These are phyloP conservation scores for Globisporangium yorkense DNA, from an alignment of 352 stramenopile genomes.

Conservation along the genomic window DNA sequence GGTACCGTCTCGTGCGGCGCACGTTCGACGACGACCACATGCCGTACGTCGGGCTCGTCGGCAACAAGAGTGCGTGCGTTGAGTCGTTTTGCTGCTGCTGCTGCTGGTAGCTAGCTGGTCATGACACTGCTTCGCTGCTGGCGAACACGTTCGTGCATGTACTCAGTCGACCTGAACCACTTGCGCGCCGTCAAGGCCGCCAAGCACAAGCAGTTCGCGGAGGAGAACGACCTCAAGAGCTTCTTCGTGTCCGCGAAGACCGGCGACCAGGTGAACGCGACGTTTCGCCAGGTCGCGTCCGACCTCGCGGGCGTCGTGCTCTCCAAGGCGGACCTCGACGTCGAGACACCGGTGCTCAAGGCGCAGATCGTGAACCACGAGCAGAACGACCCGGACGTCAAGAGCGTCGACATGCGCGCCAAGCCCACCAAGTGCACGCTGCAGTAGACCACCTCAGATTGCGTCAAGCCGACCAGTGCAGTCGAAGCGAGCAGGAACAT, in stretches of 20 bases:
- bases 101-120: not conserved
- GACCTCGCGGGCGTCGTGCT: conserved; percentile 80
- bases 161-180: conserved; percentile 86
- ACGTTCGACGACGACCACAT: conserved; percentile 85
- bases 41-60: conserved; percentile 87
- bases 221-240: conserved; percentile 90
- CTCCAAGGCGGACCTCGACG: conserved; percentile 82
- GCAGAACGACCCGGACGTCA: conserved; percentile 87
- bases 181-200: conserved; percentile 80
- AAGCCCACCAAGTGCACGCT: conserved; percentile 48
- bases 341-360: conserved; percentile 80
- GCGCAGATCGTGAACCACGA: conserved; percentile 92
- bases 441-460: conserved; percentile 19
- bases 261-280: conserved; percentile 88
- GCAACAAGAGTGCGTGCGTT: conserved; percentile 84
- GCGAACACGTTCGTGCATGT: not conserved
- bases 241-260: conserved; percentile 94
- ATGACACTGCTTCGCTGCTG: not conserved
- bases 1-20: conserved; percentile 87
- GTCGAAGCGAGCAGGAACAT: conserved; percentile 2
- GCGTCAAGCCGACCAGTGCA: not conserved
- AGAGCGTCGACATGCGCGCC: conserved; percentile 59
- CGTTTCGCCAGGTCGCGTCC: conserved; percentile 81
- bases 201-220: conserved; percentile 91
- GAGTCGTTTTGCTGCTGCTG: not conserved